Percentiles rank a stretch among this genome's conserved stretches.
These are phyloP conservation scores for Trametes villosa DNA, from an alignment of 768 basidiomycete species.

Conservation along the genomic window DNA sequence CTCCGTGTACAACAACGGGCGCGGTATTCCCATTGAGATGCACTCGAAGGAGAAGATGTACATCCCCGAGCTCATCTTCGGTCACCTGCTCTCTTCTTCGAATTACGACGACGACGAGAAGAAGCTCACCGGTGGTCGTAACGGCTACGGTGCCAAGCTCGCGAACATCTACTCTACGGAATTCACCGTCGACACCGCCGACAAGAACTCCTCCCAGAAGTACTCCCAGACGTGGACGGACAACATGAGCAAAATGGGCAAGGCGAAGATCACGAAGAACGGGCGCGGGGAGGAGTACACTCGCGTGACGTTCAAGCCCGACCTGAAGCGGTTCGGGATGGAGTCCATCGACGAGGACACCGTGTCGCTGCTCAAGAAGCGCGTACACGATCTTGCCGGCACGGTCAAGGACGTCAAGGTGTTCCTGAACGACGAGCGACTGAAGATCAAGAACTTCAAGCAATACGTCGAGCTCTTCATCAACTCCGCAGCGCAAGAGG, in stretches of 20 bases:
- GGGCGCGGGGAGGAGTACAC: conserved; percentile 89
- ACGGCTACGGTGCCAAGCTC: conserved; percentile 97
- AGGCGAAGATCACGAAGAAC: conserved; percentile 94
- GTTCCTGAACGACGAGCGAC: conserved; percentile 85
- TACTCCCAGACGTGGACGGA: conserved; percentile 94
- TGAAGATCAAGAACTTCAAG: conserved; percentile 96
- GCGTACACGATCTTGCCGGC: conserved; percentile 98
- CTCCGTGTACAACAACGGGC: conserved; percentile 94
- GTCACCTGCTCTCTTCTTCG: conserved; percentile 89
- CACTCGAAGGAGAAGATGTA: conserved; percentile 92
- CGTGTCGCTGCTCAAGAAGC: conserved; percentile 83
- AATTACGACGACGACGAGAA: conserved; percentile 99
- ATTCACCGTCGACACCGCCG: conserved; percentile 95
- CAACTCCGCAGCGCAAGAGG: conserved; percentile 71
- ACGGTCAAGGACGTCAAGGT: conserved; percentile 93
- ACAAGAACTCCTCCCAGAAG: conserved; percentile 83
- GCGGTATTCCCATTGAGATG: conserved; percentile 96
- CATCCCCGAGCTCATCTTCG: conserved; percentile 97
- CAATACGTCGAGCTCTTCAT: conserved; percentile 96
- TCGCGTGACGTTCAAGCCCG: conserved; percentile 89
- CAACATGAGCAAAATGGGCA: conserved; percentile 89
- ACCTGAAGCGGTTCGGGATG: conserved; percentile 93
- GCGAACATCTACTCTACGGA: conserved; percentile 98
- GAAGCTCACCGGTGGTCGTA: conserved; percentile 97
- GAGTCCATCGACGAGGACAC: conserved; percentile 89